Conservation (phyloP, 2,329 filamentous ascomycete genomes). For the Spiromastix sp. region DNA sequence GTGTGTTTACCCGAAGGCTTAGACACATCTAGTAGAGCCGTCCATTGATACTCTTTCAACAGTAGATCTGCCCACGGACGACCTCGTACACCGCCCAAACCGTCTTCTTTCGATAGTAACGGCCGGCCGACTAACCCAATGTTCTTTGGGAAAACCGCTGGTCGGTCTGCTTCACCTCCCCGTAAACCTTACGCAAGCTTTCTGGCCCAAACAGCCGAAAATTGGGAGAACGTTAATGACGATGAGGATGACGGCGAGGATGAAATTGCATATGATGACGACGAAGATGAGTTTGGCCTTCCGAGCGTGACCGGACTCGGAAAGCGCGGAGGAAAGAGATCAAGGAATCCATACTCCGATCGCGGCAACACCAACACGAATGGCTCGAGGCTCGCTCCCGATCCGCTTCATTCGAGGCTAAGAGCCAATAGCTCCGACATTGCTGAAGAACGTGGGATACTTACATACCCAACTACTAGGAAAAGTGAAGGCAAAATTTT, state of each 20-base stretch:
- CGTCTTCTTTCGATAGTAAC: conserved; percentile 42
- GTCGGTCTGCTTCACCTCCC: conserved; percentile 38
- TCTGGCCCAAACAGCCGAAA: conserved; percentile 68
- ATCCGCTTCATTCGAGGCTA: conserved; percentile 33
- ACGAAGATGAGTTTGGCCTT: conserved; percentile 90
- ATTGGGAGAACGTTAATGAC: conserved; percentile 66
- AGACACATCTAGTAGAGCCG: too few species aligned
- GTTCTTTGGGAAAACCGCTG: conserved; percentile 37
- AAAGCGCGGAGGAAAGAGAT: conserved; percentile 40
- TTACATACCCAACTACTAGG: conserved; percentile 77
- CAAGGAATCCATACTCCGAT: not conserved
- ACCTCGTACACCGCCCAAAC: conserved; percentile 61
- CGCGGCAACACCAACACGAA: conserved; percentile 5
- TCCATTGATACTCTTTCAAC: conserved; percentile 17
- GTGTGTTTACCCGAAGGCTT: conserved; percentile 44
- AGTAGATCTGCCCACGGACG: conserved; percentile 42
- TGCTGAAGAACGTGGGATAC: conserved; percentile 73
- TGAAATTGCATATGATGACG: conserved; percentile 70
- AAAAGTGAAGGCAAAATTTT: conserved; percentile 92
- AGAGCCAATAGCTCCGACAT: conserved; percentile 88
- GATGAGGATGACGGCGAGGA: conserved; percentile 57
- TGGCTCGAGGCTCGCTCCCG: conserved; percentile 6
- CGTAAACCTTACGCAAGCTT: conserved; percentile 71
- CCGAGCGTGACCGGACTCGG: conserved; percentile 90
- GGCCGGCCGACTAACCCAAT: conserved; percentile 37